Evolutionary conservation across 805 yeast species (phyloP).

Genomic region (Metschnikowia lochheadii): DNA sequence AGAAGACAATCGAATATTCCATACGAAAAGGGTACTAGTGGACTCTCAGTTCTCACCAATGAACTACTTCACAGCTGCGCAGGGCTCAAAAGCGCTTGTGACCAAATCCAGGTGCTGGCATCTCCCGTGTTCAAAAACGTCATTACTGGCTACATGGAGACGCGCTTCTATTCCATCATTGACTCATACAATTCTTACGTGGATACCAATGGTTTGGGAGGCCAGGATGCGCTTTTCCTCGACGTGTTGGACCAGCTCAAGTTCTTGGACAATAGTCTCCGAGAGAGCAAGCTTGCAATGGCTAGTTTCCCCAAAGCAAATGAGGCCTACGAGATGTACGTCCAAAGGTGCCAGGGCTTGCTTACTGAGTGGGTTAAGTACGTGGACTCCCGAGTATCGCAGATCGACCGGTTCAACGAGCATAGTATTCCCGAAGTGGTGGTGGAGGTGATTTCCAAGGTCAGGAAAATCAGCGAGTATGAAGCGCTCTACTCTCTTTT

Average conservation of each 20-base stretch:
- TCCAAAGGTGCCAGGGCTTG: constrained; percentile 29
- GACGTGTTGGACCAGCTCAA: constrained; percentile 45
- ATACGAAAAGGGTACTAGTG: constrained; percentile 59
- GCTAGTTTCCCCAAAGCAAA: constrained; percentile 11
- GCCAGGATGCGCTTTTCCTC: constrained; percentile 28
- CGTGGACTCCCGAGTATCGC: constrained; percentile 49
- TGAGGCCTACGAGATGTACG: constrained; percentile 17
- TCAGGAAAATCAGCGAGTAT: constrained; percentile 63
- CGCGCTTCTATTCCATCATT: constrained; percentile 10
- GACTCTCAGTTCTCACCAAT: constrained; percentile 50
- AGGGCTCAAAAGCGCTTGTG: constrained; percentile 10
- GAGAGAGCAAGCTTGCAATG: constrained; percentile 10
- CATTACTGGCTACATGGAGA: constrained; percentile 13
- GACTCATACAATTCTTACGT: constrained; percentile 8
- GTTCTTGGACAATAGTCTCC: constrained; percentile 21
- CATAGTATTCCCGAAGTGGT: constrained; percentile 68
- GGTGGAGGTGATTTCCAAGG: constrained; percentile 64
- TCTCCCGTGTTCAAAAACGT: constrained; percentile 14
- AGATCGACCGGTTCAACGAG: constrained; percentile 58
- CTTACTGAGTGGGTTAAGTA: constrained; percentile 54
- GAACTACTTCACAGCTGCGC: constrained; percentile 47
- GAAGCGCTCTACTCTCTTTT: constrained; percentile 51
- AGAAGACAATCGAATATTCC: constrained; percentile 36
- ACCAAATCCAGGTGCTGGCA: constrained; percentile 10
- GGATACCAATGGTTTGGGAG: constrained; percentile 8